phyloP scores from a whole-genome alignment of 2,329 filamentous ascomycete genomes.

The Phialophora expanda region DNA sequence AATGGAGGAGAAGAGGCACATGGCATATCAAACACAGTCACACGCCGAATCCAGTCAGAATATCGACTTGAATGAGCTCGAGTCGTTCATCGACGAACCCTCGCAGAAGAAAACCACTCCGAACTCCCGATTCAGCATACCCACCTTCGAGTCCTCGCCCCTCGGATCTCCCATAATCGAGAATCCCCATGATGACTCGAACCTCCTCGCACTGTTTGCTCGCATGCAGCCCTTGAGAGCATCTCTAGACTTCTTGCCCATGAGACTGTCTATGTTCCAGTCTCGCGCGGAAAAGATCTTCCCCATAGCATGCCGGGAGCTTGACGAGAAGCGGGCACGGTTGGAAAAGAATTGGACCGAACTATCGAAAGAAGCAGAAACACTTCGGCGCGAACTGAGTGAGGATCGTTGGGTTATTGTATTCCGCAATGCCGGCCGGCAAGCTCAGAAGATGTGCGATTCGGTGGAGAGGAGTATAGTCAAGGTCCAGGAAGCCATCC shows the following conservation, averaged over 20 bases:
- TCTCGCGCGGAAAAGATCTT: slow-evolving; percentile 77
- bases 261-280: slow-evolving; percentile 88
- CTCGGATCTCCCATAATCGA: slow-evolving; percentile 50
- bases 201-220: slow-evolving; percentile 85
- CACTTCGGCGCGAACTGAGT: slow-evolving; percentile 83
- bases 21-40: slow-evolving; percentile 67
- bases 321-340: slow-evolving; percentile 73
- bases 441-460: slow-evolving; percentile 96
- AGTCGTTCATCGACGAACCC: slow-evolving; percentile 91
- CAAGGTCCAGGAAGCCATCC: slow-evolving; percentile 80
- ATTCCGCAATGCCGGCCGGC: slow-evolving; percentile 87
- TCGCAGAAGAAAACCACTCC: slow-evolving; percentile 57
- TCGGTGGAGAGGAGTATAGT: slow-evolving; percentile 85
- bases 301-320: slow-evolving; percentile 86
- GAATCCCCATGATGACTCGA: slow-evolving; percentile 77
- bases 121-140: slow-evolving; percentile 69
- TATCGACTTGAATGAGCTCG: slow-evolving; percentile 83
- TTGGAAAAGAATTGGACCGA: slow-evolving; percentile 87
- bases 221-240: slow-evolving; percentile 93
- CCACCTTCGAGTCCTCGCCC: slow-evolving; percentile 58
- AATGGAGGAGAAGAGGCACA: slow-evolving; percentile 95
- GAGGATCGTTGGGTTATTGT: slow-evolving; percentile 97
- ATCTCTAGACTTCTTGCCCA: slow-evolving; percentile 92
- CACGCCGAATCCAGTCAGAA: slow-evolving; percentile 64
- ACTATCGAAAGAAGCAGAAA: slow-evolving; percentile 87